Evolutionary conservation across 192 early-diverging fungal genomes (phyloP).

Genomic region (Lunasporangiospora selenospora): DNA sequence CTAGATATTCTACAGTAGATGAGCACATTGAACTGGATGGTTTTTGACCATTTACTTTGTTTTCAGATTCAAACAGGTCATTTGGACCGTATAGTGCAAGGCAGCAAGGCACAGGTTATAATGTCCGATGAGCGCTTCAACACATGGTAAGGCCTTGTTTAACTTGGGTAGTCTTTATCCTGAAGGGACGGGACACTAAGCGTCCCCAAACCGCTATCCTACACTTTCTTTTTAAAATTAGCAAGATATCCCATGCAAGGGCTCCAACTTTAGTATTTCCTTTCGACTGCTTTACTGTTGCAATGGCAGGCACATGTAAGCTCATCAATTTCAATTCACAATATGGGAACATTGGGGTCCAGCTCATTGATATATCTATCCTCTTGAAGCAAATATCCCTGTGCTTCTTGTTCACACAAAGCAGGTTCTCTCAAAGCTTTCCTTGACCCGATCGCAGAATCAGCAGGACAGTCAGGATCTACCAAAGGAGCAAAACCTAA

Average conservation of each 20-base stretch:
- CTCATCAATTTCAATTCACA: too few species aligned
- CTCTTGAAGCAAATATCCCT: too few species aligned
- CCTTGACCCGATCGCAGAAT: too few species aligned
- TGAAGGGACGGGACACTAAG: too few species aligned
- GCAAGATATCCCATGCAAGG: slow-evolving; percentile 31
- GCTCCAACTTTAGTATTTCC: slow-evolving; percentile 11
- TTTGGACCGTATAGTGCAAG: slow-evolving; percentile 70
- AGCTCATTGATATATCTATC: too few species aligned
- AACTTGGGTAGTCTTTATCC: neutral
- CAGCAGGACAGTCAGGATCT: too few species aligned
- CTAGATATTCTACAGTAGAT: too few species aligned
- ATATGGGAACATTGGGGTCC: too few species aligned
- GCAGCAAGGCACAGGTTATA: slow-evolving; percentile 60
- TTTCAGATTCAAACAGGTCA: slow-evolving; percentile 75
- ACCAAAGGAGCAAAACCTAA: too few species aligned
- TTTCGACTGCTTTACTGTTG: slow-evolving; percentile 30
- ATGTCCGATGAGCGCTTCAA: slow-evolving; percentile 61
- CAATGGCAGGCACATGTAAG: slow-evolving; percentile 9
- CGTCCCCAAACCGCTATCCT: slow-evolving; percentile 5
- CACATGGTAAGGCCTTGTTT: slow-evolving; percentile 46
- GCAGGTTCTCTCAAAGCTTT: too few species aligned
- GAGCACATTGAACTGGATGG: neutral
- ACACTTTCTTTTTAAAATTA: slow-evolving; percentile 8
- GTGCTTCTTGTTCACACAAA: too few species aligned
- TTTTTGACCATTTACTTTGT: neutral